Evolutionary conservation across 2,329 filamentous ascomycete genomes (phyloP), one percentile per base, ranked within the genome.

Genomic region (Cladosporium velox): DNA sequence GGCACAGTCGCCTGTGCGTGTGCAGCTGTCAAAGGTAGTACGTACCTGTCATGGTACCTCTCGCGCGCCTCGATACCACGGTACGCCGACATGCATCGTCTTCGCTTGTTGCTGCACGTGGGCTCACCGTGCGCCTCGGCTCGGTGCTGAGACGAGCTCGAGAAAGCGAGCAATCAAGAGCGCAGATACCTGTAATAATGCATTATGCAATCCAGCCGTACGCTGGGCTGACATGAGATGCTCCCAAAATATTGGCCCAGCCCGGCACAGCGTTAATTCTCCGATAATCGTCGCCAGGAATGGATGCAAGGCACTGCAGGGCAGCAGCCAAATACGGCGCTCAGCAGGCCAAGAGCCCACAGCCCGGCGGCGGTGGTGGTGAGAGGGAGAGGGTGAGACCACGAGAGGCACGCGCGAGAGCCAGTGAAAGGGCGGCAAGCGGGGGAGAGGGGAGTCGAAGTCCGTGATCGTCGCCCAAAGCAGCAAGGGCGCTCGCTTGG

Each of bases 201-300:
- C 41, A 47, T 47, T 47, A 47, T 47, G 41, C 41, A 47, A 21
- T 30, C 44, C 59, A 62, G 59, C 59, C 47, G 59, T 41, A 51
- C 28, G 32, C 59, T 47, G 44, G 59, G 59, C 59, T 62, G 59
- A 62, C 44, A 35, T 62, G 59, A 62, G 47, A 51, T 54, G 30
- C 8, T 7, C 59, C 44, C 6, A 52, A 49, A 62, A 35, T 35
- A 52, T 26, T 18, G 41, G 15, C 28, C 26, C 54, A 63, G 60
- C 60, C 61, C 61, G 49, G 34, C 61, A 57, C 61, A 64, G 61
- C 51, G 61, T 64, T 47, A 30, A 64, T 64, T 64, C 61, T 64
- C 61, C 61, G 61, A 64, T 57, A 62, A 62, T 62, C 59, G 59
- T 62, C 59, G 59, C 44, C 59, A 62, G 59, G 59, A 62, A 62